Percentiles rank a stretch among this genome's conserved stretches.
Evolutionary conservation across 2,329 filamentous ascomycete genomes (phyloP).

Genomic region (Xylariaceae sp.): DNA sequence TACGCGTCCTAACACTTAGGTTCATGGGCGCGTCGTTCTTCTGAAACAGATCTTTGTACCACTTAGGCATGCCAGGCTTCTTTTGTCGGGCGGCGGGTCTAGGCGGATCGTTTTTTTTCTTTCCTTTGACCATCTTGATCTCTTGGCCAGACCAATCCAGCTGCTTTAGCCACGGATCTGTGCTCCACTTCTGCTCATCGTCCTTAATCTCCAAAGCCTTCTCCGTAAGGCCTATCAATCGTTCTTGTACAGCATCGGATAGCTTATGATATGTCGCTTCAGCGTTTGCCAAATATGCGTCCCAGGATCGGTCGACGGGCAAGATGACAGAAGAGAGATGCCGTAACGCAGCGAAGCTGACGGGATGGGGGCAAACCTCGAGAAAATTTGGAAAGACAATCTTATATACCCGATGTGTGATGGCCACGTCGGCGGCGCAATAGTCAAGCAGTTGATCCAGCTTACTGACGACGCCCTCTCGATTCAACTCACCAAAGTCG

Average conservation of each 20-base stretch:
- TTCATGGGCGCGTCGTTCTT: constrained; percentile 72
- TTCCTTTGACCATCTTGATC: constrained; percentile 87
- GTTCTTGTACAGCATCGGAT: constrained; percentile 76
- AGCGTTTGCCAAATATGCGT: constrained; percentile 80
- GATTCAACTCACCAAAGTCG: constrained; percentile 82
- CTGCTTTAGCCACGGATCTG: constrained; percentile 90
- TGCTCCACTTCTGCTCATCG: constrained; percentile 70
- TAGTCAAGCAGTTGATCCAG: constrained; percentile 88
- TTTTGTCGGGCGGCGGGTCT: constrained; percentile 84
- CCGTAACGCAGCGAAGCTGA: constrained; percentile 92
- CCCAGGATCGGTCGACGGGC: constrained; percentile 87
- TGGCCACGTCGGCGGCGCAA: constrained; percentile 90
- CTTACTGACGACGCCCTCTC: constrained; percentile 70
- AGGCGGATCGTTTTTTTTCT: constrained; percentile 82
- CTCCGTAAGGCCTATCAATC: constrained; percentile 74
- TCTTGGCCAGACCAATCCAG: constrained; percentile 96
- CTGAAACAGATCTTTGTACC: constrained; percentile 91
- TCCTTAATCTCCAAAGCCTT: constrained; percentile 78
- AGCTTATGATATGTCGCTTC: constrained; percentile 83
- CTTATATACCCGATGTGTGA: constrained; percentile 93
- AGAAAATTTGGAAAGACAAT: constrained; percentile 92
- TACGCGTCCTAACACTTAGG: constrained; percentile 83
- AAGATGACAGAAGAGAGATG: constrained; percentile 94
- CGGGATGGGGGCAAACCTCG: constrained; percentile 89
- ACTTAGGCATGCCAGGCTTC: constrained; percentile 90